Evolutionary conservation across 2,329 filamentous ascomycete genomes (phyloP).

Genomic region (Xylariaceae sp.): DNA sequence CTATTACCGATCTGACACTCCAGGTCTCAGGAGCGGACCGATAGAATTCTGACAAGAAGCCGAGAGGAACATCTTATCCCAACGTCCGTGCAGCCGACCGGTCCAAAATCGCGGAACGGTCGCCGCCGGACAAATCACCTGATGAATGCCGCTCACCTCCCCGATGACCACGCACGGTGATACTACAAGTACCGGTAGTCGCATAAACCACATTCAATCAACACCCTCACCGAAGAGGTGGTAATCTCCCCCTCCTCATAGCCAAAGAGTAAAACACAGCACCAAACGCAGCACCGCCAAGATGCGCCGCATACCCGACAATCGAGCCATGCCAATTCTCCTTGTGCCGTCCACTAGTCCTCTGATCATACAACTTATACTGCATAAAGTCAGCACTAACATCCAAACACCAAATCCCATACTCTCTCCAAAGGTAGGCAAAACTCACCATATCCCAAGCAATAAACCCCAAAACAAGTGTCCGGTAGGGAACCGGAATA

Average conservation of each 20-base stretch:
- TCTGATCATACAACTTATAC: neutral
- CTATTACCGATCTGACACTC: too few species aligned
- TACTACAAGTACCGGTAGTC: too few species aligned
- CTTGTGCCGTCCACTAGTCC: neutral
- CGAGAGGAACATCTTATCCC: too few species aligned
- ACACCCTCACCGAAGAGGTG: neutral
- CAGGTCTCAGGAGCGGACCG: too few species aligned
- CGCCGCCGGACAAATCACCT: too few species aligned
- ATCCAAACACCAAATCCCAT: neutral
- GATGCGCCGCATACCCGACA: conserved; percentile 25
- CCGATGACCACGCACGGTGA: too few species aligned
- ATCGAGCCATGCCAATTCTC: neutral
- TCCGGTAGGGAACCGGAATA: conserved; percentile 10
- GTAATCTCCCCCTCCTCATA: neutral
- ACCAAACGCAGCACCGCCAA: conserved; percentile 24
- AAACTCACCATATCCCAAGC: neutral
- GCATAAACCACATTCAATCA: too few species aligned
- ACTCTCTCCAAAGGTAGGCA: neutral
- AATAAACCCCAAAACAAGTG: neutral
- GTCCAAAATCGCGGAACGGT: too few species aligned
- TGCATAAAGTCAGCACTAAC: neutral
- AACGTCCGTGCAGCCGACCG: too few species aligned
- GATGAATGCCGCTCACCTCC: too few species aligned
- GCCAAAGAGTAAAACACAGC: conserved; percentile 17
- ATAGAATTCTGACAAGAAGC: too few species aligned